Percentiles rank a stretch among this genome's conserved stretches.
phyloP scores from a whole-genome alignment of 306 rosid species.

The Prunus campanulata region DNA sequence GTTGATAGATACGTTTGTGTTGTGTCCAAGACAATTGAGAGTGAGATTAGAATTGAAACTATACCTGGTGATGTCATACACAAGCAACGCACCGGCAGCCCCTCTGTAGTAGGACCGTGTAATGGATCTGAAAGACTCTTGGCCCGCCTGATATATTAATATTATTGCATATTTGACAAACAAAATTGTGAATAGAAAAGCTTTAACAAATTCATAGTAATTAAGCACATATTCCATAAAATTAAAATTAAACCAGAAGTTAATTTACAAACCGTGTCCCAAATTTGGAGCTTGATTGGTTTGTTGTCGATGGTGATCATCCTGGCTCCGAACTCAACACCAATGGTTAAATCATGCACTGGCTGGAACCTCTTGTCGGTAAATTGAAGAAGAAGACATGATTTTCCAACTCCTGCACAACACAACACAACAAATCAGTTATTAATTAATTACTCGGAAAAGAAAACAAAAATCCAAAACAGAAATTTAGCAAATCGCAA shows the following conservation, averaged over 20 bases:
- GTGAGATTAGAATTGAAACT: not conserved
- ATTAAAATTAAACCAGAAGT: not conserved
- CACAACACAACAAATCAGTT: not conserved
- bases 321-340: conserved; percentile 98
- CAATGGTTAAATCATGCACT: conserved; percentile 91
- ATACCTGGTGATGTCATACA: conserved; percentile 96
- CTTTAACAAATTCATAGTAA: conserved; percentile 7
- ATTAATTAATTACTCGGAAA: too few species aligned
- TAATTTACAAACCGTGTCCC: conserved; percentile 79
- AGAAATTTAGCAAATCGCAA: not conserved
- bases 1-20: too few species aligned
- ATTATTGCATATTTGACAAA: not conserved
- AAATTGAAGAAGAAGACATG: conserved; percentile 95
- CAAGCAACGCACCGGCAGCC: conserved; percentile 96
- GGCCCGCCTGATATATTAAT: conserved; percentile 75
- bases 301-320: conserved; percentile 92
- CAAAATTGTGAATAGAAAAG: not conserved
- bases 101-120: conserved; percentile 96
- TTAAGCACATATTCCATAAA: not conserved
- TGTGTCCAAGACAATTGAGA: not conserved
- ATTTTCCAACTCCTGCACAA: conserved; percentile 88
- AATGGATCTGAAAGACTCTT: conserved; percentile 98
- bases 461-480: not conserved
- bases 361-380: conserved; percentile 98
- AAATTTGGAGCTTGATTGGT: conserved; percentile 94